These are phyloP conservation scores for Hapsidospora chrysogenum DNA, from an alignment of 495 filamentous ascomycete species.

Conservation along the genomic window DNA sequence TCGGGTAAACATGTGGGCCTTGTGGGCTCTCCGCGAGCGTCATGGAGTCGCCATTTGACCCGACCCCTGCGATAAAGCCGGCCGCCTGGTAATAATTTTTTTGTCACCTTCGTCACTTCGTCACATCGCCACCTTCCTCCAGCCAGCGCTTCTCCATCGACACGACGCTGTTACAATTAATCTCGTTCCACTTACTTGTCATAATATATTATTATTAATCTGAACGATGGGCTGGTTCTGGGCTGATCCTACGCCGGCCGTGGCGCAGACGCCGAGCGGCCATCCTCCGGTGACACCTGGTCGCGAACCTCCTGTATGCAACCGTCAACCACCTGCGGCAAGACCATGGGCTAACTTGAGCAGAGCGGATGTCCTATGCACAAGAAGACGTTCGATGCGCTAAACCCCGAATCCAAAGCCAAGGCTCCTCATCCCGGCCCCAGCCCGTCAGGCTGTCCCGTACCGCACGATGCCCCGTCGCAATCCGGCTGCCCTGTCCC, in stretches of 20 bases:
- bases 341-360: slow-evolving; percentile 13
- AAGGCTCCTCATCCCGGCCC: slow-evolving; percentile 13
- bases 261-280: slow-evolving; percentile 12
- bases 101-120: too few species aligned
- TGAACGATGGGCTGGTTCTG: slow-evolving; percentile 98
- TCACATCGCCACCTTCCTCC: too few species aligned
- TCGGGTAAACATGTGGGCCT: too few species aligned
- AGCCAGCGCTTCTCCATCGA: too few species aligned
- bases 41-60: too few species aligned
- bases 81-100: too few species aligned
- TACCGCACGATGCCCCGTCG: slow-evolving; percentile 25
- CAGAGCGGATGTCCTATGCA: slow-evolving; percentile 92
- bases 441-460: slow-evolving; percentile 24
- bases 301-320: slow-evolving; percentile 41
- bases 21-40: too few species aligned
- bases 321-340: not conserved
- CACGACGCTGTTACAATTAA: too few species aligned
- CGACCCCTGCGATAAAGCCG: too few species aligned
- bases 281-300: slow-evolving; percentile 1
- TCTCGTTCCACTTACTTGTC: too few species aligned
- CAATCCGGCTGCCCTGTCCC: slow-evolving; percentile 38
- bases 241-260: slow-evolving; percentile 49
- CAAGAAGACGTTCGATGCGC: slow-evolving; percentile 32
- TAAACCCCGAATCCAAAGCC: slow-evolving; percentile 15
- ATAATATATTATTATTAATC: too few species aligned